These are phyloP conservation scores for Didymella segeticola DNA, from an alignment of 2,329 filamentous ascomycete species.

Conservation along the genomic window DNA sequence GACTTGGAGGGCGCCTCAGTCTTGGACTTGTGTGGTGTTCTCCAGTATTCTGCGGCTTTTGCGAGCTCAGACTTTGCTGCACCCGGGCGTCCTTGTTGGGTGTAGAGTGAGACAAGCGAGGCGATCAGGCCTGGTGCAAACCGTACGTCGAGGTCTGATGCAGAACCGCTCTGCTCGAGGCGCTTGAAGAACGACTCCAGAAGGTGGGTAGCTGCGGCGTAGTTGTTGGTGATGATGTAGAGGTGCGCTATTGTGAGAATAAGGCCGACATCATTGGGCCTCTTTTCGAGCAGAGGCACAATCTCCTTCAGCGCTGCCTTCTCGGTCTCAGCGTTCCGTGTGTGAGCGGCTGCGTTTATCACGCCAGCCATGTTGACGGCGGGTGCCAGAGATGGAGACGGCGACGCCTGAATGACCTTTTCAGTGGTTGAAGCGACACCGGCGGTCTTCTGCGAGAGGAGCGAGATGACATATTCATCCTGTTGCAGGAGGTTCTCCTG, in stretches of 20 bases:
- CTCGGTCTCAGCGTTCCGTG: slow-evolving; percentile 64
- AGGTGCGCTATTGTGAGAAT: slow-evolving; percentile 82
- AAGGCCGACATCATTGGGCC: slow-evolving; percentile 81
- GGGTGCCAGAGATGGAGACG: slow-evolving; percentile 56
- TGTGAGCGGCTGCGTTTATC: slow-evolving; percentile 76
- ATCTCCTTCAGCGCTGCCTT: slow-evolving; percentile 74
- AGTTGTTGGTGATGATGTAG: slow-evolving; percentile 74
- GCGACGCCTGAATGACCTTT: slow-evolving; percentile 56
- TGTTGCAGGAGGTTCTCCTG: slow-evolving; percentile 68
- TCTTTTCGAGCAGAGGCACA: slow-evolving; percentile 71
- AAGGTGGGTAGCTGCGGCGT: slow-evolving; percentile 74
- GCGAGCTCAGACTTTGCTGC: slow-evolving; percentile 76
- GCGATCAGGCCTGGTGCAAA: slow-evolving; percentile 87
- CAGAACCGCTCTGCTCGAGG: slow-evolving; percentile 67
- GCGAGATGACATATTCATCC: slow-evolving; percentile 69
- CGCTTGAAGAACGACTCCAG: slow-evolving; percentile 77
- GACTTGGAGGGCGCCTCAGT: slow-evolving; percentile 55
- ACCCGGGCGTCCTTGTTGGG: slow-evolving; percentile 73
- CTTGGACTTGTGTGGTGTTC: slow-evolving; percentile 61
- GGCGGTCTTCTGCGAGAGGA: slow-evolving; percentile 71
- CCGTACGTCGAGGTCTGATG: slow-evolving; percentile 70
- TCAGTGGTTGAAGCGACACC: slow-evolving; percentile 67
- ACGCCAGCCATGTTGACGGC: slow-evolving; percentile 65
- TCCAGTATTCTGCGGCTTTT: slow-evolving; percentile 84
- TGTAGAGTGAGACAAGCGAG: slow-evolving; percentile 79